Evolutionary conservation across 2,329 filamentous ascomycete genomes (phyloP).

Genomic region (Raffaelea ambrosiae): DNA sequence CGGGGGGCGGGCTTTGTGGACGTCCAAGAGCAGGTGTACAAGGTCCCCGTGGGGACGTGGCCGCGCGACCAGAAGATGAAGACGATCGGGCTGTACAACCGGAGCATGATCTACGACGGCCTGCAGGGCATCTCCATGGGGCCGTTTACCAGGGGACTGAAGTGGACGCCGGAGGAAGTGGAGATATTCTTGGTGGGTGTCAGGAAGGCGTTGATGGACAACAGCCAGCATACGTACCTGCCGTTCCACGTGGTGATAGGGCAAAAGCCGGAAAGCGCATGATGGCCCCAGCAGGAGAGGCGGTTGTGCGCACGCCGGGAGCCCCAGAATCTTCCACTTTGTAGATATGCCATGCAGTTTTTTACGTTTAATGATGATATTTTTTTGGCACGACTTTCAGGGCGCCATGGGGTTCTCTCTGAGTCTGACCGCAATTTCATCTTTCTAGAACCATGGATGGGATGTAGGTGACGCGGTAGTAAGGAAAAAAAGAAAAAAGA

Average conservation of each 20-base stretch:
- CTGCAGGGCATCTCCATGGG: constrained; percentile 18
- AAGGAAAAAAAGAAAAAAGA: too few species aligned
- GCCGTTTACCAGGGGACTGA: constrained; percentile 16
- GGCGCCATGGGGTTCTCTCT: too few species aligned
- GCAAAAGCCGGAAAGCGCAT: too few species aligned
- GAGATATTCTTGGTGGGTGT: constrained; percentile 15
- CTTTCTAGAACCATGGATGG: too few species aligned
- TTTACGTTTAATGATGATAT: too few species aligned
- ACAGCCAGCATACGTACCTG: background rate
- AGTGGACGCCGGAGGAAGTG: constrained; percentile 16
- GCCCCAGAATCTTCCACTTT: too few species aligned
- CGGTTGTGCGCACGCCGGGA: too few species aligned
- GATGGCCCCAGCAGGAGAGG: too few species aligned
- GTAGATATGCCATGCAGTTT: too few species aligned
- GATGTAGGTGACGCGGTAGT: too few species aligned
- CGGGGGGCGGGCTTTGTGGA: constrained; percentile 24
- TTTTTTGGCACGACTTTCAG: too few species aligned
- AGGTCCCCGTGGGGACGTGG: constrained; percentile 25
- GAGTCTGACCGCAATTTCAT: too few species aligned
- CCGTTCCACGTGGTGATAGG: background rate
- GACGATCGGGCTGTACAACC: constrained; percentile 17
- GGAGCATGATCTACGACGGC: constrained; percentile 17
- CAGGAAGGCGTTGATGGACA: constrained; percentile 12
- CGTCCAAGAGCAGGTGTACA: constrained; percentile 19
- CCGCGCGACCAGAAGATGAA: constrained; percentile 16